Conservation (phyloP, 2,329 filamentous ascomycete genomes). For the Knufia fluminis region DNA sequence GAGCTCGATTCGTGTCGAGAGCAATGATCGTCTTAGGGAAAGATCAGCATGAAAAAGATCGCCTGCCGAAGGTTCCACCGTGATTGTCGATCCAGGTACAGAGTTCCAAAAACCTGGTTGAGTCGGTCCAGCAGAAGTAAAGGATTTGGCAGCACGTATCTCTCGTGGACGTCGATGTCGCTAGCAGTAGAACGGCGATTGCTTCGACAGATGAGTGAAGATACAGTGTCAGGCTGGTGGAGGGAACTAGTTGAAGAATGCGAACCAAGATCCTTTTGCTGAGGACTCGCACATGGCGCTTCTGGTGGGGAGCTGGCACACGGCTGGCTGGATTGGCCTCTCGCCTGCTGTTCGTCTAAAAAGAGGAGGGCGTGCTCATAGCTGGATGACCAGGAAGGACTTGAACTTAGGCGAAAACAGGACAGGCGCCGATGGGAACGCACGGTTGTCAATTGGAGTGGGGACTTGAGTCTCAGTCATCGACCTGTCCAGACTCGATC, state of each 20-base stretch:
- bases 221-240: constrained; percentile 16
- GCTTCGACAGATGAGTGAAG: background rate
- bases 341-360: constrained; percentile 22
- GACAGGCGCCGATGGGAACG: constrained; percentile 9
- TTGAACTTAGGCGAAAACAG: constrained; percentile 1
- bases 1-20: background rate
- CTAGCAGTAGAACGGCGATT: background rate
- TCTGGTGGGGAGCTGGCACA: constrained; percentile 23
- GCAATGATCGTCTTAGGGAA: constrained; percentile 3
- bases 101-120: background rate
- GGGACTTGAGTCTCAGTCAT: constrained; percentile 10
- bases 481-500: constrained; percentile 10
- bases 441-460: constrained; percentile 10
- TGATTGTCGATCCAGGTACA: constrained; percentile 10
- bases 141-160: background rate
- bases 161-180: background rate
- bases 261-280: constrained; percentile 22
- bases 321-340: constrained; percentile 27
- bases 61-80: constrained; percentile 4
- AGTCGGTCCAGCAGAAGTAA: background rate
- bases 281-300: constrained; percentile 24
- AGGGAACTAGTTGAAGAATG: constrained; percentile 20
- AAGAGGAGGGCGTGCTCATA: constrained; percentile 16
- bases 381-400: constrained; percentile 1
- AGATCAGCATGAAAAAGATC: background rate